Base-by-base conservation (phyloP, 495 filamentous ascomycete species). In the Aspergillus wentii region DNA sequence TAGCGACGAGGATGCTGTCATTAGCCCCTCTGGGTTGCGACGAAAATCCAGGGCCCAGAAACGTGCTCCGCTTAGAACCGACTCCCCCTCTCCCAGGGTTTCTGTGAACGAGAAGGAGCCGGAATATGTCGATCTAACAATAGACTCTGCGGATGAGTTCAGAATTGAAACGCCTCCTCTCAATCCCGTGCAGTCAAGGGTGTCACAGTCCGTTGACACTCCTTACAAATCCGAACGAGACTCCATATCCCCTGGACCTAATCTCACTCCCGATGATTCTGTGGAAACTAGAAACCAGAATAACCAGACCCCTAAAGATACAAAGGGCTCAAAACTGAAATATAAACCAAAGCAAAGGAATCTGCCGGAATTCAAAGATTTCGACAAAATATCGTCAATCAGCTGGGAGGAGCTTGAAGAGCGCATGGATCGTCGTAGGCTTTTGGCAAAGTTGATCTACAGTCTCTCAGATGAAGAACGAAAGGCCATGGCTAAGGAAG, bases 71-170 rank as follows among this genome's bases (percentile, higher is more conserved):
- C 26, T 35, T 9, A 32, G 35, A 3, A 39, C 44, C 21, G 43
- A 40, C 17, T 51, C 48, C 13, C 33, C 38, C 7, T 41, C 48
- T 1, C 42, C 44, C 8, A 13, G 14, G 4, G 13, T 38, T 28
- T 48, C 37, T 15, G 14, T 29, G 16, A 17, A 17, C 6, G 27
- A 48, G 23, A 7, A 17, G 14, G 23, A 25, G 5, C 23, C 40
- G 14, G 43, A 49, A 7, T 25, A 43, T 11, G 52, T 64, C 39
- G 62, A 67, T 50, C 49, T 67, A 16, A 62, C 61, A 5, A 31
- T 21, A 15, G 54, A 57, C 8, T 49, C 55, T 17, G 13, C 23
- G 8, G 59, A 58, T 17, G 53, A 57, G 6, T 29, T 57, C 21
- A 35, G 11, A 13, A 45, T 58, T 14, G 50, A 48, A 22, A 64